These are phyloP conservation scores for Earliella scabrosa DNA, from an alignment of 1,284 basidiomycete species.

Conservation along the genomic window DNA sequence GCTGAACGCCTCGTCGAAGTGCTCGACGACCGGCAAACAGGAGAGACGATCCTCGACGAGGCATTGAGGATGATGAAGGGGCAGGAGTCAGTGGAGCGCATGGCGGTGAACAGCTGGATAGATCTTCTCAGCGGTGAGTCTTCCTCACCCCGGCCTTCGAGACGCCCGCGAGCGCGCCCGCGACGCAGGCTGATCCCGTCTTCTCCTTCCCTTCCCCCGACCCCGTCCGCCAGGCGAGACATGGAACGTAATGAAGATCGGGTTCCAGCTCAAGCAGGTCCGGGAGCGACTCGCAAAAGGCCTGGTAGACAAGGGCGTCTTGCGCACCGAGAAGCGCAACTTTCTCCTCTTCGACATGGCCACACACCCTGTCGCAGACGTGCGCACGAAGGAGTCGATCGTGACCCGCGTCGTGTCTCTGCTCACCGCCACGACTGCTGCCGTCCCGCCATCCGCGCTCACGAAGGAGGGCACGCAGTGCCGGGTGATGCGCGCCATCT, in stretches of 20 bases:
- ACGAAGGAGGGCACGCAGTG: constrained; percentile 81
- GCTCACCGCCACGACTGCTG: constrained; percentile 84
- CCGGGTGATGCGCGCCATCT: constrained; percentile 80
- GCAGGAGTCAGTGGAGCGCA: constrained; percentile 72
- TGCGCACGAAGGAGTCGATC: constrained; percentile 86
- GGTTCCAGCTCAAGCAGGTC: constrained; percentile 96
- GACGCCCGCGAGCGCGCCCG: neutral
- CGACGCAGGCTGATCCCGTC: constrained; percentile 19
- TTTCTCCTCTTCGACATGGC: constrained; percentile 99
- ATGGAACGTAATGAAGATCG: constrained; percentile 99
- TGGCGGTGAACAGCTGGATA: constrained; percentile 93
- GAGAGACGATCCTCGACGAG: constrained; percentile 95
- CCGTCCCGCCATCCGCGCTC: constrained; percentile 74
- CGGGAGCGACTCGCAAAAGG: constrained; percentile 97
- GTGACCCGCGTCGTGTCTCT: constrained; percentile 77
- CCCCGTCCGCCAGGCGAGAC: constrained; percentile 81
- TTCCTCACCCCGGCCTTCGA: neutral
- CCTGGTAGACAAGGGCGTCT: constrained; percentile 94
- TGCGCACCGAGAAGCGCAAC: constrained; percentile 97
- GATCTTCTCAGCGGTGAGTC: constrained; percentile 88
- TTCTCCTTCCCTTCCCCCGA: neutral
- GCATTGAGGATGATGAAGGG: constrained; percentile 93
- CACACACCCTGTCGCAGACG: constrained; percentile 92
- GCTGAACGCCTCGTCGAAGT: constrained; percentile 90
- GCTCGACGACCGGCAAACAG: constrained; percentile 88